Evolutionary conservation across 2,329 filamentous ascomycete species (phyloP).

Genomic region (Penicillium italicum): DNA sequence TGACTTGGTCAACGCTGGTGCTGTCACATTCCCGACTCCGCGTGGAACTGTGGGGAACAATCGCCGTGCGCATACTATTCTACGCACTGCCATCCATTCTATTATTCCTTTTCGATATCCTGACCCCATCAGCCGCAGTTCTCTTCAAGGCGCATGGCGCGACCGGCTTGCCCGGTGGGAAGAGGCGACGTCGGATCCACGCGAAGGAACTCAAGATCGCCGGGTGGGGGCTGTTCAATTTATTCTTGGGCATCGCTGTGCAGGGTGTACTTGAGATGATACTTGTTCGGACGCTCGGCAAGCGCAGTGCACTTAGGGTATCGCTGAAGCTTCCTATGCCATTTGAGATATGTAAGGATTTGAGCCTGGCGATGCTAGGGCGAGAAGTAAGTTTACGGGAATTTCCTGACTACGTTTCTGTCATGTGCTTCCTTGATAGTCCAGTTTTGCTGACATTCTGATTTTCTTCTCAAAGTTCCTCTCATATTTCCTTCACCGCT

Average conservation of each 20-base stretch:
- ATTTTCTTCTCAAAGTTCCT: conserved; percentile 21
- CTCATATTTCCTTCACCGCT: conserved; percentile 68
- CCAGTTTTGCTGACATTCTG: conserved; percentile 4
- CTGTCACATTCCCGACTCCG: conserved; percentile 70
- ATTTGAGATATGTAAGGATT: conserved; percentile 56
- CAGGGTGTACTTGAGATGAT: conserved; percentile 56
- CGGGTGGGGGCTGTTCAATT: conserved; percentile 54
- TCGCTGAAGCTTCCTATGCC: conserved; percentile 60
- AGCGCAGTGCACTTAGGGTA: conserved; percentile 56
- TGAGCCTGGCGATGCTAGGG: conserved; percentile 52
- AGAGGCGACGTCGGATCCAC: conserved; percentile 38
- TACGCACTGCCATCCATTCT: conserved; percentile 69
- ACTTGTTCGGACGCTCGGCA: conserved; percentile 51
- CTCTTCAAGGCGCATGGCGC: conserved; percentile 65
- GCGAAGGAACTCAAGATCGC: conserved; percentile 49
- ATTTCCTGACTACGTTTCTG: background rate
- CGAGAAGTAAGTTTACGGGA: conserved; percentile 50
- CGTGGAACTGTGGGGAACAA: conserved; percentile 69
- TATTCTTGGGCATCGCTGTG: conserved; percentile 51
- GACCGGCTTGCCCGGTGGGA: conserved; percentile 46
- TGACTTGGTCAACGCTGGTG: conserved; percentile 83
- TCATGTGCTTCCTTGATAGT: background rate
- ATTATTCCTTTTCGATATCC: conserved; percentile 69
- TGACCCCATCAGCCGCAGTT: conserved; percentile 65
- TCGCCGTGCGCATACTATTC: conserved; percentile 64